Base-by-base conservation (phyloP, 2,329 filamentous ascomycete genomes). In the Pleochaeta shiraiana region DNA sequence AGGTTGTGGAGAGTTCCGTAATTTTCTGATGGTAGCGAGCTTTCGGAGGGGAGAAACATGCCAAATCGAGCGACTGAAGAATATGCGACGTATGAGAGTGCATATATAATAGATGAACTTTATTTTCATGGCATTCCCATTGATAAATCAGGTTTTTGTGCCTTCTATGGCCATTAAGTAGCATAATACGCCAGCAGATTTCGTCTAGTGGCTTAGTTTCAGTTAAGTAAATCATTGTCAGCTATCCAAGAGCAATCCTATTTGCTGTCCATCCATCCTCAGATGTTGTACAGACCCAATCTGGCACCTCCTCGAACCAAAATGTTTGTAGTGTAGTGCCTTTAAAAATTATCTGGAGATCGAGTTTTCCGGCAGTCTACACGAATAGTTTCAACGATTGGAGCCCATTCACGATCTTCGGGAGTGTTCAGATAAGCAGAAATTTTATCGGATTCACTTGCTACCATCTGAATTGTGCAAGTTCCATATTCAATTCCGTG, bases 121-220 rank as follows among this genome's bases (percentile, higher is more conserved):
- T 31, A 24, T 45, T 16, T 63, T 63, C 7, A 3, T 30, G 28
- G 26, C 19, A 39, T 34, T 37, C 11, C 55, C 55, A 60, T 60
- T 60, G 55, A 60, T 34, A 60, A 34, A 9, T 7, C 24, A 60
- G 24, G 3, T 26, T 37, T 60, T 3, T 26, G 53, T 39, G 31
- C 21, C n/a, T 39, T 39, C 57, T n/a, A 61, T 39, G 57, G n/a
- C 57, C 57, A 33, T 61, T 33, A 26, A 47, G 37, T 30, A 63
- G 61, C 24, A 63, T 7, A 31, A 63, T 63, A n/a, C 61, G 61
- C 37, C 39, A 47, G 24, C 21, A 47, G 30, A 21, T n/a, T 11
- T 63, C 61, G 26, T 63, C 50, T 5, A 2, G 19, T 47, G 26
- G 21, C 4, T 50, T 30, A 28, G 61, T 50, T 34, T 63, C 61